Evolutionary conservation across 2,329 filamentous ascomycete genomes (phyloP), one percentile per base, ranked within the genome.

Genomic region (Pezicula carpinea): DNA sequence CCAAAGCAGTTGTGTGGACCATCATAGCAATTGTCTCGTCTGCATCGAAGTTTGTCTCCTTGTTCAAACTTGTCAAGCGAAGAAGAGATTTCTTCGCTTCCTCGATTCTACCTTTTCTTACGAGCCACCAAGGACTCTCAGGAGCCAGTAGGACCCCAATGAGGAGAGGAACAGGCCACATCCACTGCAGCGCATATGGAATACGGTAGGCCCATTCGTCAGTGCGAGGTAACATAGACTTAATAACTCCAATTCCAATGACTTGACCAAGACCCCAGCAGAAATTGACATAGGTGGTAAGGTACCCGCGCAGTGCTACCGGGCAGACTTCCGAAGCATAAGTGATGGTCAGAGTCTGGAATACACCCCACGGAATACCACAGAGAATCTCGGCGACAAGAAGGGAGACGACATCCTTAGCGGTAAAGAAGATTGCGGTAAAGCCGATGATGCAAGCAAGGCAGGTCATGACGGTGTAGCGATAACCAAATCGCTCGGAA

Each of bases 271-370:
- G 50, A 36, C 60, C 76, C 75, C 76, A 80, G 65, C 76, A 78
- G 58, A 77, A 71, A 58, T 77, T 77, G 50, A 76, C 72, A 47
- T 77, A 79, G 1, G 75, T 77, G 0, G 75, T 78, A 32, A 79
- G 64, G 52, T 78, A 79, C 13, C 73, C 75, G 47, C 76, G 69
- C 3, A 80, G 63, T 35, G 74, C 74, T n/a, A 79, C 71, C 3
- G 76, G 76, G 49, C 75, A 78, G 31, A 79, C 75, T 59, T 79
- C 76, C 23, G 71, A 73, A 7, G 64, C 64, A 42, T 66, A 66
- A 11, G 64, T 60, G 33, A 61, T 61, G 8, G 62, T 65, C 5
- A 65, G 23, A 72, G 69, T 64, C 50, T 68, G 66, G 53, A 70
- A 71, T 10, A 70, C 64, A 39, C 68, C 69, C 68, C 69, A 70